Conservation (phyloP, 106 monocot species). For the Allium sativum region DNA sequence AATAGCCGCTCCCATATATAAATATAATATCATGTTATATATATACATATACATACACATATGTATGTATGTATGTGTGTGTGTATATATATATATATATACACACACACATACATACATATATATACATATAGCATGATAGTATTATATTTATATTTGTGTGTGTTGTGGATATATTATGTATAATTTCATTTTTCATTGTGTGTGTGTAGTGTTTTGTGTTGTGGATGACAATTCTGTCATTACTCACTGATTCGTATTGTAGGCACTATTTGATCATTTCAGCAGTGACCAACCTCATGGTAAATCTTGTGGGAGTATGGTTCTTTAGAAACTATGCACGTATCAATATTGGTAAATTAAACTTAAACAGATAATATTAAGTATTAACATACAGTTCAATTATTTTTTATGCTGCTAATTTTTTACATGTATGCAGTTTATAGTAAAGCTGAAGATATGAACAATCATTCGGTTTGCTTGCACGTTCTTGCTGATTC, state of each 20-base stretch:
- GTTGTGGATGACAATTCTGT: not conserved
- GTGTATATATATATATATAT: too few species aligned
- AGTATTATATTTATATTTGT: too few species aligned
- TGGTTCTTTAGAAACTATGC: constrained; percentile 98
- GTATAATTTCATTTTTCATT: too few species aligned
- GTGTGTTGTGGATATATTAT: too few species aligned
- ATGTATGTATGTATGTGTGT: too few species aligned
- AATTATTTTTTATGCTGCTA: not conserved
- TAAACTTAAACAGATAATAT: not conserved
- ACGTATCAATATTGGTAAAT: constrained; percentile 68
- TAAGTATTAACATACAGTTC: not conserved
- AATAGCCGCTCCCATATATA: too few species aligned
- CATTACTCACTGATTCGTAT: not conserved
- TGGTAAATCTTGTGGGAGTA: constrained; percentile 92
- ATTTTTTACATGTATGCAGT: constrained; percentile 23
- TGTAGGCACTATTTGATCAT: constrained; percentile 91
- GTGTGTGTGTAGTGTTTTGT: too few species aligned
- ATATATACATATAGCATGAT: too few species aligned
- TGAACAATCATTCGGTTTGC: constrained; percentile 94
- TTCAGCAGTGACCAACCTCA: constrained; percentile 89
- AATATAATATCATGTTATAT: too few species aligned
- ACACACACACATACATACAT: too few species aligned
- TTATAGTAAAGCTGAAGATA: constrained; percentile 97
- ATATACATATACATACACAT: too few species aligned
- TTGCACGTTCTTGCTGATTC: constrained; percentile 98